Evolutionary conservation across 1,284 basidiomycete genomes (phyloP).

Genomic region (Anthracocystis panici-leucophaei): DNA sequence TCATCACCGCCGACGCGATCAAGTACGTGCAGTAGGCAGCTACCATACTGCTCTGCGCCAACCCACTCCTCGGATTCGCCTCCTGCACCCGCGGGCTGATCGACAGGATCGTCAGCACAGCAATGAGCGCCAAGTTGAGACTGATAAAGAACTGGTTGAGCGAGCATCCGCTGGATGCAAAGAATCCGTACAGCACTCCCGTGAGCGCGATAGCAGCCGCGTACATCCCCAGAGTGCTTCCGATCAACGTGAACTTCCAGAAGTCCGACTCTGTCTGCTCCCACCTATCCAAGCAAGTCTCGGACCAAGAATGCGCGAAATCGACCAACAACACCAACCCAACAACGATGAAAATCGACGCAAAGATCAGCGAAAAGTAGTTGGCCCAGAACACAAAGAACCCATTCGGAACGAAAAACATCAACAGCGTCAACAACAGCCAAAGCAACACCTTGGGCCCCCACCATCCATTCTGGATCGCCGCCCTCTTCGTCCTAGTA

Average conservation of each 20-base stretch:
- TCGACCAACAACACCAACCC: conserved; percentile 97
- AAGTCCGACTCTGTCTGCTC: conserved; percentile 84
- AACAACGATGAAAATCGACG: conserved; percentile 90
- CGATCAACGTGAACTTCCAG: conserved; percentile 96
- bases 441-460: conserved; percentile 92
- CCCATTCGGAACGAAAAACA: conserved; percentile 92
- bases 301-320: conserved; percentile 98
- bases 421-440: conserved; percentile 80
- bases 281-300: conserved; percentile 95
- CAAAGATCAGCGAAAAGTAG: conserved; percentile 88
- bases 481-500: conserved; percentile 88
- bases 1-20: conserved; percentile 91
- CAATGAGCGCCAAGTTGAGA: conserved; percentile 85
- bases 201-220: conserved; percentile 84
- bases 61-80: conserved; percentile 90
- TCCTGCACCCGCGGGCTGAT: conserved; percentile 90
- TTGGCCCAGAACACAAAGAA: conserved; percentile 98
- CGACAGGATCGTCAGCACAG: conserved; percentile 85
- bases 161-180: conserved; percentile 85
- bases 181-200: conserved; percentile 89
- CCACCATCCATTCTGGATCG: conserved; percentile 99
- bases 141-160: conserved; percentile 96
- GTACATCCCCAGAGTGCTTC: conserved; percentile 92
- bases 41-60: conserved; percentile 96
- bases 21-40: conserved; percentile 97